These are phyloP conservation scores for Cajanus cajan DNA, from an alignment of 306 rosid species.

Conservation along the genomic window DNA sequence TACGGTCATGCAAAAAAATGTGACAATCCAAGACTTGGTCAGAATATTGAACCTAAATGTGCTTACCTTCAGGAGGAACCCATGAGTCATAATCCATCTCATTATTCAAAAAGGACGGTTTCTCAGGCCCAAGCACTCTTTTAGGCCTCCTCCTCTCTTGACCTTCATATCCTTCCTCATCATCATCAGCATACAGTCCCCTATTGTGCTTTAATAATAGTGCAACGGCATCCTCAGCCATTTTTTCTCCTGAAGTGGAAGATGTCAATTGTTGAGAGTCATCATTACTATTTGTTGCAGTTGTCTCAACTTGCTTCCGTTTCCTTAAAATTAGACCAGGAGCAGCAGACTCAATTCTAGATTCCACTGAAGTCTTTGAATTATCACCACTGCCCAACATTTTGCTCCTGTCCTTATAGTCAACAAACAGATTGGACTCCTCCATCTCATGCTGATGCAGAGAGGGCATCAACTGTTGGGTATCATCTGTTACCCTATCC, in stretches of 20 bases:
- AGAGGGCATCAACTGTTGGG: conserved; percentile 41
- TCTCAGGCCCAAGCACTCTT: conserved; percentile 86
- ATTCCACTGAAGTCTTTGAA: conserved; percentile 30
- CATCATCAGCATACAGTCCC: conserved; percentile 59
- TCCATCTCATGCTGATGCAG: conserved; percentile 34
- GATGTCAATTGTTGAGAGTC: conserved; percentile 44
- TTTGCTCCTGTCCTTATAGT: conserved; percentile 83
- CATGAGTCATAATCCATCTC: conserved; percentile 61
- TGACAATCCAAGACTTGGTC: neutral
- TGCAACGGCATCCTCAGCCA: conserved; percentile 97
- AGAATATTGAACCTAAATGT: conserved; percentile 11
- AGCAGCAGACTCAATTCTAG: conserved; percentile 75
- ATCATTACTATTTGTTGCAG: conserved; percentile 38
- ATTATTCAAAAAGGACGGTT: conserved; percentile 66
- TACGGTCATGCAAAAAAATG: neutral
- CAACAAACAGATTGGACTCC: conserved; percentile 64
- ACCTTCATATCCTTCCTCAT: conserved; percentile 42
- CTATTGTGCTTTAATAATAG: conserved; percentile 69
- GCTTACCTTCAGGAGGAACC: conserved; percentile 91
- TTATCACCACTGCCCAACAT: conserved; percentile 44
- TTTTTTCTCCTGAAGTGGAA: conserved; percentile 51
- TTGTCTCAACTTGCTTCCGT: conserved; percentile 64
- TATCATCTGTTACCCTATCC: conserved; percentile 45
- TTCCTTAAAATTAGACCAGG: conserved; percentile 89
- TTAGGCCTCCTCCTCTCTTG: conserved; percentile 50